Evolutionary conservation across 78 protist species (phyloP), one percentile per base, ranked within the genome.

Genomic region (Trichosphaerium sp.): DNA sequence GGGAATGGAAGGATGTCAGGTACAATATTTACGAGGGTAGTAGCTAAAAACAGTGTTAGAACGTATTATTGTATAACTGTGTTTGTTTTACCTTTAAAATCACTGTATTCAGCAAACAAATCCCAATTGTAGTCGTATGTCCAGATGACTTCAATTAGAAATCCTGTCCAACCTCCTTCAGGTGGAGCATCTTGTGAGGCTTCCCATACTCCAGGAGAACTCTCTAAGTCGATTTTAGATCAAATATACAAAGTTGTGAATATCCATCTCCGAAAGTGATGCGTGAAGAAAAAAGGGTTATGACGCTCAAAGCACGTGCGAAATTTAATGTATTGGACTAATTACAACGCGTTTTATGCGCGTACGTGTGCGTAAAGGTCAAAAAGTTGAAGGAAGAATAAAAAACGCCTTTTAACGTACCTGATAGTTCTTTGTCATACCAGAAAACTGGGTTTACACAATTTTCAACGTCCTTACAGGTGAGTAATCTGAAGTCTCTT

Each of bases 401-500:
- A 60, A 67, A 74, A 41, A 41, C 56, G 31, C 69, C 69, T 3
- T 67, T 5, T 14, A 59, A 21, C 0, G 29, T 14, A 47, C 60
- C 61, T 12, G 15, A 26, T 47, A 66, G 47, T 25, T 41, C 76
- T 8, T 52, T 42, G 44, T 44, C 57, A 3, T 25, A 21, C 83
- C 83, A 77, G 64, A 77, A 10, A 21, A 77, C 40, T 12, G 67
- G 67, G 52, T 77, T 75, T 41, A 77, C 21, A 48, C 83, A 77
- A 18, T 42, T 59, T 25, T 60, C 32, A 43, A 65, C 40, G 47
- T 59, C 83, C 15, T 29, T 26, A 56, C 85, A 71, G 57, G 60
- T 71, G 49, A 80, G 31, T 28, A 80, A 28, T 37, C 85, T 65
- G 58, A 59, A 80, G 40, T 80, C 85, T 64, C 85, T 70, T 40